Percentiles rank a stretch among this genome's conserved stretches.
Conservation (phyloP, 2,329 filamentous ascomycete species). For the Alternaria postmessia region DNA sequence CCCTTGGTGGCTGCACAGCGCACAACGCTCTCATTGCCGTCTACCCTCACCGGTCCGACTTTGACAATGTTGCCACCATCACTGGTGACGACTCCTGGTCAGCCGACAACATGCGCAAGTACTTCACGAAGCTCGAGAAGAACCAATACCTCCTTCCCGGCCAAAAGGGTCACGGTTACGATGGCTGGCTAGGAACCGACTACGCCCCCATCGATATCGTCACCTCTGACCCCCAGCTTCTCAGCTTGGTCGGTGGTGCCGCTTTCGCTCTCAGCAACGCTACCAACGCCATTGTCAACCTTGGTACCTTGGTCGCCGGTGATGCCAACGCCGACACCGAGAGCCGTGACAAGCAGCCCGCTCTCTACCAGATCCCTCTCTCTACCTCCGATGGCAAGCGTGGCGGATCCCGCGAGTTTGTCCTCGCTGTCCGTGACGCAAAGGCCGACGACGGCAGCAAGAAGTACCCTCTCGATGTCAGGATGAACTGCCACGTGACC, state of each 20-base stretch:
- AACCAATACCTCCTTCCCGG: slow-evolving; percentile 60
- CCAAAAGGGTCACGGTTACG: slow-evolving; percentile 62
- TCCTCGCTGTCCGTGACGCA: slow-evolving; percentile 61
- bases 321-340: slow-evolving; percentile 61
- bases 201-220: slow-evolving; percentile 62
- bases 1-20: slow-evolving; percentile 66
- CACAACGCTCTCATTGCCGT: slow-evolving; percentile 70
- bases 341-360: slow-evolving; percentile 57
- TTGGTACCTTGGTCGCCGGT: slow-evolving; percentile 51
- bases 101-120: slow-evolving; percentile 66
- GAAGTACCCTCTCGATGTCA: slow-evolving; percentile 65
- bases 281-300: slow-evolving; percentile 44
- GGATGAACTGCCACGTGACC: slow-evolving; percentile 69
- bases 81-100: slow-evolving; percentile 69
- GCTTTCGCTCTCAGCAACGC: slow-evolving; percentile 60
- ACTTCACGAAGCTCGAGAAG: slow-evolving; percentile 65
- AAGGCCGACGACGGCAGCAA: slow-evolving; percentile 60
- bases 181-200: slow-evolving; percentile 65
- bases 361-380: slow-evolving; percentile 67
- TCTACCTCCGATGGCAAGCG: slow-evolving; percentile 59
- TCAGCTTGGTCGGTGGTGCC: slow-evolving; percentile 61
- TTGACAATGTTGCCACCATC: slow-evolving; percentile 63
- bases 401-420: slow-evolving; percentile 64
- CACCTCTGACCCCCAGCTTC: slow-evolving; percentile 61
- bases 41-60: slow-evolving; percentile 68